A percentile compares a stretch with the other conserved stretches of the same genome.
These are phyloP conservation scores for Kalaharituber pfeilii DNA, from an alignment of 2,329 filamentous ascomycete species.

Conservation along the genomic window DNA sequence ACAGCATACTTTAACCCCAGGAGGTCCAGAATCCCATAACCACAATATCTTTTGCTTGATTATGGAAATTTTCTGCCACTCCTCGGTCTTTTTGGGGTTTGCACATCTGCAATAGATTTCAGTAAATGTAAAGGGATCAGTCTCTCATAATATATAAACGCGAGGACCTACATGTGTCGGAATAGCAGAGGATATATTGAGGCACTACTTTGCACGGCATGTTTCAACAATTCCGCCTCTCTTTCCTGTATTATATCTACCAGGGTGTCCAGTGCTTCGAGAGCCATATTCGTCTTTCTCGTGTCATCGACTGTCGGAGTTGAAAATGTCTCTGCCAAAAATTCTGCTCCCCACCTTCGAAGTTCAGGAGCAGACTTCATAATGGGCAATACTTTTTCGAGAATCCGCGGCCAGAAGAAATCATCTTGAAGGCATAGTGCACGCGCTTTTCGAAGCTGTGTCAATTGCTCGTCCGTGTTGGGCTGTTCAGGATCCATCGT, in stretches of 20 bases:
- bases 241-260: slow-evolving; percentile 53
- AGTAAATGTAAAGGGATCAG: no score
- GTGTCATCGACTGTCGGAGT: slow-evolving; percentile 63
- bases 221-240: slow-evolving; percentile 66
- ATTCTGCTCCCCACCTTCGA: slow-evolving; percentile 89
- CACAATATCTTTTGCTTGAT: slow-evolving; percentile 81
- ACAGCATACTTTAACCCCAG: slow-evolving; percentile 75
- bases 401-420: slow-evolving; percentile 76
- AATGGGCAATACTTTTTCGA: slow-evolving; percentile 83
- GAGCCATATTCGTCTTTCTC: slow-evolving; percentile 61
- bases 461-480: slow-evolving; percentile 45
- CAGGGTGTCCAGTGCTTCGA: slow-evolving; percentile 62
- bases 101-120: slow-evolving; percentile 71
- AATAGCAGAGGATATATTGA: slow-evolving; percentile 87
- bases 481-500: background rate
- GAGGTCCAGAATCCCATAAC: slow-evolving; percentile 65
- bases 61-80: slow-evolving; percentile 73
- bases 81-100: slow-evolving; percentile 60
- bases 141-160: no score
- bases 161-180: slow-evolving; percentile 70
- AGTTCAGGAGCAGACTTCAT: slow-evolving; percentile 62
- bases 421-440: slow-evolving; percentile 76
- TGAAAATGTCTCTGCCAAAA: slow-evolving; percentile 87
- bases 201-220: slow-evolving; percentile 70
- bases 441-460: slow-evolving; percentile 77